Percentiles rank a stretch among this genome's conserved stretches.
phyloP scores from a whole-genome alignment of 2,329 filamentous ascomycete genomes.

The Cladosporium sp. region DNA sequence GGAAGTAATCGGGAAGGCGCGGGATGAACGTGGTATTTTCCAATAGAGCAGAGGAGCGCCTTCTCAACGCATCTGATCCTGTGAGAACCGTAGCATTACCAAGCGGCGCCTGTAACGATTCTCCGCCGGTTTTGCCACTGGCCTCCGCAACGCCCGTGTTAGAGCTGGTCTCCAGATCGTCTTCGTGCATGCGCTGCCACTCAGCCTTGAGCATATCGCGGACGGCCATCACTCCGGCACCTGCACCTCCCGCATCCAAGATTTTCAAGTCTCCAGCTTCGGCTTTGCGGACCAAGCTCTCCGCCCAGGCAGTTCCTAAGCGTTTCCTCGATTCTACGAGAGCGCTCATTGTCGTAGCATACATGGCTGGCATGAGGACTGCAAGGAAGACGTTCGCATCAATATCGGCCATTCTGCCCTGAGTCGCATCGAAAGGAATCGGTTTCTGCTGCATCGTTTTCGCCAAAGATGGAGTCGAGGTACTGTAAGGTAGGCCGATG shows the following conservation, averaged over 20 bases:
- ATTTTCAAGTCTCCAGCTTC: slow-evolving; percentile 55
- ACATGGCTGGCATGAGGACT: slow-evolving; percentile 63
- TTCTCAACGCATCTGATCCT: slow-evolving; percentile 66
- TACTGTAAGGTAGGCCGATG: slow-evolving; percentile 65
- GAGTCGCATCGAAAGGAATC: slow-evolving; percentile 57
- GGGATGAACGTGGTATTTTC: slow-evolving; percentile 90
- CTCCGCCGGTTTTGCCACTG: slow-evolving; percentile 33
- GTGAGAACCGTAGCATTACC: slow-evolving; percentile 77
- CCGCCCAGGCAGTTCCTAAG: slow-evolving; percentile 64
- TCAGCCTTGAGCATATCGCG: slow-evolving; percentile 73
- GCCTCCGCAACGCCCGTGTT: slow-evolving; percentile 25
- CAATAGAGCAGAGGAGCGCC: slow-evolving; percentile 69
- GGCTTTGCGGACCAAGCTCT: slow-evolving; percentile 52
- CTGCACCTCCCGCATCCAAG: slow-evolving; percentile 68
- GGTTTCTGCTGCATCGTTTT: slow-evolving; percentile 56
- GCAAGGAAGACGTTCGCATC: slow-evolving; percentile 69
- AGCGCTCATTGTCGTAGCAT: slow-evolving; percentile 60
- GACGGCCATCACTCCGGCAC: slow-evolving; percentile 69
- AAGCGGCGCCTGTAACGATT: slow-evolving; percentile 43
- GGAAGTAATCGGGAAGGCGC: slow-evolving; percentile 77
- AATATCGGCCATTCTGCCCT: slow-evolving; percentile 64
- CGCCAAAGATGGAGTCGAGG: slow-evolving; percentile 57
- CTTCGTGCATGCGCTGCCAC: slow-evolving; percentile 61
- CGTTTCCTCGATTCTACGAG: slow-evolving; percentile 69
- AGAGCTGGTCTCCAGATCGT: slow-evolving; percentile 14